Base-by-base conservation (phyloP, 768 basidiomycete species). In the Lactarius hengduanensis region DNA sequence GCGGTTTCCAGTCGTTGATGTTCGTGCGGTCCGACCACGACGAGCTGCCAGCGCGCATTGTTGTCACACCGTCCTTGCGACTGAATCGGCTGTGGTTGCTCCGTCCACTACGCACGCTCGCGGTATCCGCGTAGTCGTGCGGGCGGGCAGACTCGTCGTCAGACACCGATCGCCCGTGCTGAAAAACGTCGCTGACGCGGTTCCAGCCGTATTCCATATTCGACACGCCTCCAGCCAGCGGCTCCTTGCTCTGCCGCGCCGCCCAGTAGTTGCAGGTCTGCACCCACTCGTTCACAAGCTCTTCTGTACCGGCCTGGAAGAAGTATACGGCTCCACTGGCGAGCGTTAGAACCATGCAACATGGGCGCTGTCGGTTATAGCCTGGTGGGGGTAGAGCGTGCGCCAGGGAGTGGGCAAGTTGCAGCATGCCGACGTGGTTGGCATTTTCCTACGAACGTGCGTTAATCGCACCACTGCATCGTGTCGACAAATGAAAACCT, bases 151-250 rank as follows among this genome's bases (percentile, higher is more conserved):
- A 74, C 57, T 86, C 86, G 61, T 82, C 81, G 62, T 91, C 87
- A 26, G 89, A 87, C 28, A 78, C 75, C 13, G 87, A 83, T 7
- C 83, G 83, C 1, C 77, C 78, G 64, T 84, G 84, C 22, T 80
- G 75, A 47, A 80, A 71, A 3, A 81, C 73, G 66, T 89, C 89
- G 30, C 80, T 71, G 9, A 94, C 83, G 22, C 92, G 84, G 75
- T 87, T 96, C 97, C 97, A 99, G 10, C 97, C 97, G 74, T 98
- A 97, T 76, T 99, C 97, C 92, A 98, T 96, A 78, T 98, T 99
- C 58, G 94, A 95, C 9, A 99, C 96, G 28, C 97, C 97, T 5
- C 97, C 97, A 2, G 91, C 84, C 3, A 99, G 83, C 1, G 97
- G 97, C 74, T 98, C 96, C 72, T 96, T 95, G 76, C 92, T 94